Conservation (phyloP, 1,284 basidiomycete genomes). For the Lentinula novae-zelandiae region DNA sequence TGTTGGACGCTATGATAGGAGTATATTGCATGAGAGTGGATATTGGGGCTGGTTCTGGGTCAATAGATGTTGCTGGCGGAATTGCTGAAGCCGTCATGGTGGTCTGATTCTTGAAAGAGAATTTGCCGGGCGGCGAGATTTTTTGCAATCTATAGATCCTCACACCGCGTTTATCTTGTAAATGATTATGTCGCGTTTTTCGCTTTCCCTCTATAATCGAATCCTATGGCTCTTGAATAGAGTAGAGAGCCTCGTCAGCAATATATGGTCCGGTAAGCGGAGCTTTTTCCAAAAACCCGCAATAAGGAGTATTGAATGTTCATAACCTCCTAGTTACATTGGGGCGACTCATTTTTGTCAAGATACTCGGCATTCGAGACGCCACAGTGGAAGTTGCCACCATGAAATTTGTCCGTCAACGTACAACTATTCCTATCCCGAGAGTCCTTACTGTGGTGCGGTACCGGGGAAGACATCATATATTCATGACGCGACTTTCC, state of each 20-base stretch:
- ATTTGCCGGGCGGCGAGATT: too few relatives aligned
- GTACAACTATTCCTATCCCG: constrained; percentile 24
- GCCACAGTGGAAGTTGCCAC: constrained; percentile 1
- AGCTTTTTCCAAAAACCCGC: neutral
- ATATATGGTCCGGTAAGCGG: neutral
- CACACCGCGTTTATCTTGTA: too few relatives aligned
- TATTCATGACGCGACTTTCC: neutral
- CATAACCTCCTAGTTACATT: neutral
- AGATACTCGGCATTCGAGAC: neutral
- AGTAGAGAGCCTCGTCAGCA: neutral
- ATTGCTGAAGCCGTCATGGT: neutral
- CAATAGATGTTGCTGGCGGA: neutral
- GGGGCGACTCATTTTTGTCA: neutral
- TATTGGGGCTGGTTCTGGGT: neutral
- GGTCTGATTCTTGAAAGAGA: too few relatives aligned
- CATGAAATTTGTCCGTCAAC: constrained; percentile 19
- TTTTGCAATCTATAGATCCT: too few relatives aligned
- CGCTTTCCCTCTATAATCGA: too few relatives aligned
- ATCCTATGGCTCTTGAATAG: neutral
- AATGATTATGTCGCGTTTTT: too few relatives aligned
- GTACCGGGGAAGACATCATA: neutral
- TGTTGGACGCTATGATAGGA: neutral
- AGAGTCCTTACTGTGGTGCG: constrained; percentile 7
- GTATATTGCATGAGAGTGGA: neutral
- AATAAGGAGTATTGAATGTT: neutral